Percentiles rank a stretch among this genome's conserved stretches.
phyloP scores from a whole-genome alignment of 176 grass and related monocot genomes.

The Typha latifolia region DNA sequence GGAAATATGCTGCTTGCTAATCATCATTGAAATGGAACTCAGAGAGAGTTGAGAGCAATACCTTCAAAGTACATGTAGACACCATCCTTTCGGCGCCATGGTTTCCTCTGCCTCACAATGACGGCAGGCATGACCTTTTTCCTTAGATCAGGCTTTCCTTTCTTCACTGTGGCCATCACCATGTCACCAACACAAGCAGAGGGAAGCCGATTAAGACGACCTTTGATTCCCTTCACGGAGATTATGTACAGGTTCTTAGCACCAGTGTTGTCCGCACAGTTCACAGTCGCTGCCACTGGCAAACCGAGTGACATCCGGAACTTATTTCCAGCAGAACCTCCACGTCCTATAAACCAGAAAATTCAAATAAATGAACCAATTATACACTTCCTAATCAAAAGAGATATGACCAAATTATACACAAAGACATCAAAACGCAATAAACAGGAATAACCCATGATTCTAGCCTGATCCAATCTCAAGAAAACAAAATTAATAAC shows the following conservation, averaged over 20 bases:
- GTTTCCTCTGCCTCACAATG: constrained; percentile 84
- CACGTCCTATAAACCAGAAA: constrained; percentile 44
- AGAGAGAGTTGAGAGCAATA: constrained; percentile 13
- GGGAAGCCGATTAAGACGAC: constrained; percentile 61
- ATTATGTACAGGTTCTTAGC: constrained; percentile 85
- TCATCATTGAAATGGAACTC: neutral
- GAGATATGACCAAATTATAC: neutral
- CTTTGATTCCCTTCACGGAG: constrained; percentile 79
- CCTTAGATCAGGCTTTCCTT: constrained; percentile 88
- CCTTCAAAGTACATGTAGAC: constrained; percentile 99
- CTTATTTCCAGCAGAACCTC: constrained; percentile 82
- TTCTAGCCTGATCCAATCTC: too few relatives aligned
- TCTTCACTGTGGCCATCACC: constrained; percentile 97
- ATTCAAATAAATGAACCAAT: neutral
- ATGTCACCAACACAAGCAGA: constrained; percentile 89
- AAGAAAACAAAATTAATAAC: too few relatives aligned
- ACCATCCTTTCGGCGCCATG: constrained; percentile 92
- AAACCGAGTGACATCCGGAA: constrained; percentile 93
- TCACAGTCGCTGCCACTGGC: constrained; percentile 76
- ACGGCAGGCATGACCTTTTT: constrained; percentile 99
- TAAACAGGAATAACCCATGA: neutral
- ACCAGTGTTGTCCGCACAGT: constrained; percentile 76
- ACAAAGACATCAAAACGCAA: neutral
- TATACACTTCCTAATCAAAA: neutral
- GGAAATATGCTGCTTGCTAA: too few relatives aligned